These are phyloP conservation scores for Pilatotrama ljubarskyi DNA, from an alignment of 768 basidiomycete species.

Conservation along the genomic window DNA sequence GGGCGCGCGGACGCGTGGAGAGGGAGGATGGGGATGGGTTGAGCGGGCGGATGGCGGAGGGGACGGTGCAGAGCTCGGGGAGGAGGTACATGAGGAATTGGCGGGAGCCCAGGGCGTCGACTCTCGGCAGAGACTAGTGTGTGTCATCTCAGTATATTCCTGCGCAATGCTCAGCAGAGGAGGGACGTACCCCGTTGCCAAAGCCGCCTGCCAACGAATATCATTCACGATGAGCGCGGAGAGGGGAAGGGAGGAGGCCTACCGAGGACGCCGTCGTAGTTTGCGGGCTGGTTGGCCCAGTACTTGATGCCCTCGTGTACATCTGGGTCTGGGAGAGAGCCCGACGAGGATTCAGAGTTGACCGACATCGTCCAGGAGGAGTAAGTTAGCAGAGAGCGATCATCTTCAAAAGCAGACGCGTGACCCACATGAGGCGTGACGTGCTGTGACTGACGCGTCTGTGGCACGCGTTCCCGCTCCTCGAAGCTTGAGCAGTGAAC, in stretches of 20 bases:
- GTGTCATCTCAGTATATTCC: background rate
- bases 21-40: conserved; percentile 23
- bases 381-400: background rate
- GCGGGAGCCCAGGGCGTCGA: conserved; percentile 89
- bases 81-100: conserved; percentile 81
- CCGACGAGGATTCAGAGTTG: background rate
- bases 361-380: background rate
- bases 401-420: background rate
- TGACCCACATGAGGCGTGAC: conserved; percentile 18
- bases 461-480: conserved; percentile 5
- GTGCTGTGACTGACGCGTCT: conserved; percentile 8
- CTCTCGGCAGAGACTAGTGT: conserved; percentile 77
- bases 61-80: conserved; percentile 76
- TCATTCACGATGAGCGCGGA: conserved; percentile 9
- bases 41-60: conserved; percentile 67
- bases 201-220: conserved; percentile 43
- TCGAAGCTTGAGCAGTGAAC: too few relatives aligned
- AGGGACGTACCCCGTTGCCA: conserved; percentile 50
- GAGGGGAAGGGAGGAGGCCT: conserved; percentile 23
- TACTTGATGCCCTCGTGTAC: conserved; percentile 81
- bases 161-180: background rate
- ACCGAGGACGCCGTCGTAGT: conserved; percentile 86
- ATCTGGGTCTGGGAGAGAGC: conserved; percentile 46
- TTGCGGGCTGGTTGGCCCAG: conserved; percentile 83
- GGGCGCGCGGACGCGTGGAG: conserved; percentile 56